Evolutionary conservation across 2,329 filamentous ascomycete genomes (phyloP), one percentile per base, ranked within the genome.

Genomic region (Teratosphaeria pseudoeucalypti): DNA sequence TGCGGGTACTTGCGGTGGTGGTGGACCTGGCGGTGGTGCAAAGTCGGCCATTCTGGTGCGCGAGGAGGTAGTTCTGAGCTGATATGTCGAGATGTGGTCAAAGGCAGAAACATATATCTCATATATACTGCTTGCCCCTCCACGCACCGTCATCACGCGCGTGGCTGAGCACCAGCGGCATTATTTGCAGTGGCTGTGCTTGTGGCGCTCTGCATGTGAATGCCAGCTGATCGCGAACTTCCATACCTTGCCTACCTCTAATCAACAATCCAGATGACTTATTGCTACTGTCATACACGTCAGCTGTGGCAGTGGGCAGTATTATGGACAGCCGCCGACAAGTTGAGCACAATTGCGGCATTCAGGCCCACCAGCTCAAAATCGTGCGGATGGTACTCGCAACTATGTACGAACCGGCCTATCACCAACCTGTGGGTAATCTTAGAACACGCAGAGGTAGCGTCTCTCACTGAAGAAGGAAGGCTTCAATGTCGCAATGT

Each of bases 1-100:
- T 68, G 89, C 87, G 2, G 89, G 90, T 3, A 85, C 78, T 58
- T 76, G 56, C 5, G 70, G 68, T 27, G 65, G 65, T 23, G 64
- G 68, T 29, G 69, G 66, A 12, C 65, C 71, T 9, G 68, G 43
- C 12, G 71, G 71, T 23, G 71, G 71, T 47, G 70, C 70, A 62
- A 66, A 73, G 57, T 72, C 70, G 39, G 67, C 64, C 69, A 71
- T 72, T 59, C 43, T 37, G 23, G 7, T 12, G 23, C 23, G 27
- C 23, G 23, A 10, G 43, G 29, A 32, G 29, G 4, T 32, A 2
- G 29, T 32, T 32, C 9, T 19, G 9, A 23, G 19, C 19, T 19
- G 43, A 5, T 9, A 6, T 9, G n/a, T 49, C 10, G 43, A 49
- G n/a, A 19, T 49, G 43, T n/a, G 43, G 23, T 49, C 37, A 43